A percentile compares a stretch with the other conserved stretches of the same genome.
Conservation (phyloP, 2,329 filamentous ascomycete species). For the Leptographium galeiforme region DNA sequence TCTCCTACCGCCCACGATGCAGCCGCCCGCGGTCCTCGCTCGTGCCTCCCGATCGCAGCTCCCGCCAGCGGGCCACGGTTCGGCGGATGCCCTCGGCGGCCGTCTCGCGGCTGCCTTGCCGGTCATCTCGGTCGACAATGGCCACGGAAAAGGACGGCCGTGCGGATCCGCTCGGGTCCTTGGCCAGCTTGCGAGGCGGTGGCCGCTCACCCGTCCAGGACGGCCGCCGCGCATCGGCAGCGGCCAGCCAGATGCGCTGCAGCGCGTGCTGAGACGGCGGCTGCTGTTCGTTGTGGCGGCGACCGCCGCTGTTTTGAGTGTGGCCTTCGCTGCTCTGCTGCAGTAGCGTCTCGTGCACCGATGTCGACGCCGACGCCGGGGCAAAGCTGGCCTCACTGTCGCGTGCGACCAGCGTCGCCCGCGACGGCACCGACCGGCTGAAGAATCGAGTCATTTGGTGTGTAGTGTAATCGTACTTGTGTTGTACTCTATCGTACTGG, state of each 20-base stretch:
- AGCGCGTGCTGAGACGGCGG: not conserved
- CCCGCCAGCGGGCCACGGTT: conserved; percentile 8
- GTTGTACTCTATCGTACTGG: too few species aligned
- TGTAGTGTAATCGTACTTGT: too few species aligned
- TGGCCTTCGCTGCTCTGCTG: not conserved
- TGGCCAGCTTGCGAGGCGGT: conserved; percentile 12
- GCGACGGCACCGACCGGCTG: not conserved
- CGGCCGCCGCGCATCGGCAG: conserved; percentile 18
- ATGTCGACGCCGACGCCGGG: conserved; percentile 3
- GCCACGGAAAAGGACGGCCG: conserved; percentile 9
- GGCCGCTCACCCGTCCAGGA: conserved; percentile 7
- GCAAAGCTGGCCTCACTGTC: not conserved
- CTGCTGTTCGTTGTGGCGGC: not conserved
- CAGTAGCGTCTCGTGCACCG: conserved; percentile 7
- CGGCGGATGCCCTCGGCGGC: conserved; percentile 4
- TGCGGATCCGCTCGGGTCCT: conserved; percentile 12
- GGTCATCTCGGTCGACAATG: conserved; percentile 4
- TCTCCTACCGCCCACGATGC: not conserved
- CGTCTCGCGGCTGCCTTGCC: not conserved
- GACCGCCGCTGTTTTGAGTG: not conserved
- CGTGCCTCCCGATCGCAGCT: conserved; percentile 1
- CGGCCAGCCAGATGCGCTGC: conserved; percentile 8
- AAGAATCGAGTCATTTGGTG: not conserved
- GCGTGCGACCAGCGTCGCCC: not conserved
- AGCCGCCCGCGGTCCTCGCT: too few species aligned